Evolutionary conservation across 805 yeast genomes (phyloP), one percentile per base, ranked within the genome.

Genomic region (Yarrowia hollandica): DNA sequence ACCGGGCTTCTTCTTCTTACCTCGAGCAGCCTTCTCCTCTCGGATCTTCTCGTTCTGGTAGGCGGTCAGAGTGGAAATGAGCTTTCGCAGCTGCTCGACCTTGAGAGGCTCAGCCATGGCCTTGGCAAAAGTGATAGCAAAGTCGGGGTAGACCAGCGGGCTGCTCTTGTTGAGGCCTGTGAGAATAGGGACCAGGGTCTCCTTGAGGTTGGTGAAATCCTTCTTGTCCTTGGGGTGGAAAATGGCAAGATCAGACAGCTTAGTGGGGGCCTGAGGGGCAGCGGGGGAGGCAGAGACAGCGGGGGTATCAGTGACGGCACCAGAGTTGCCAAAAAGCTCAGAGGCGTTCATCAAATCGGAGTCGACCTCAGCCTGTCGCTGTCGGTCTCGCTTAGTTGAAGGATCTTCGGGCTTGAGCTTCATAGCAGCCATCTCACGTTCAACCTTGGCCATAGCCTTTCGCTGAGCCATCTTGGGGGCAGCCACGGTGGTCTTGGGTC

Each of bases 1-100:
- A 74, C 87, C 86, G 61, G 90, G 96, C 82, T 91, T 92, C 82
- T 87, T 86, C 81, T 91, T 90, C 74, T 96, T 96, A 71, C 97
- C 97, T 72, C 97, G 84, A 22, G 88, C 90, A 68, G 82, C 88
- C 78, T 97, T 88, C 75, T 92, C 98, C 59, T 86, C 86, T 70
- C 85, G 86, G 72, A 85, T 90, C 75, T 92, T 92, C 60, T 90
- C 96, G 68, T 86, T 90, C 63, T 86, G 77, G 60, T 85, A 72
- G 4, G 91, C 92, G 65, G 83, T 88, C 69, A 92, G 77, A 0
- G 97, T 91, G 35, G 95, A 85, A 41, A 86, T 79, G 57, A 90
- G 90, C 73, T 91, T 92, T 73, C 96, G 81, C 55, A 88, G 79
- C 71, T 85, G 88, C 70, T 91, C 98, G 59, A 86, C 79, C 16